phyloP scores from a whole-genome alignment of 352 stramenopile species.

The Pythium periplocum region DNA sequence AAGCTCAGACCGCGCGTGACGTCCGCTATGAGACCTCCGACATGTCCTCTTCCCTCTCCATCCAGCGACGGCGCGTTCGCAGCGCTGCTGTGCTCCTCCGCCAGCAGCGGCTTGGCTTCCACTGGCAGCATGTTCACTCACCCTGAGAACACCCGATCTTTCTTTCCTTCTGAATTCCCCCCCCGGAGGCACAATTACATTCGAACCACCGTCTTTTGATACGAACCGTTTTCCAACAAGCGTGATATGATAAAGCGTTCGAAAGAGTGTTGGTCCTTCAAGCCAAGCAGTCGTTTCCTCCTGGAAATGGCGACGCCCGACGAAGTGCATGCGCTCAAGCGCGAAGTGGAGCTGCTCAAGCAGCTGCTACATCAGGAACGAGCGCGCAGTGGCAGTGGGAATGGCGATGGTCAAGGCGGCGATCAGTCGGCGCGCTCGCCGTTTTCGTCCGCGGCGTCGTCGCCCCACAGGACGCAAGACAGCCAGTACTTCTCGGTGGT shows the following conservation, averaged over 20 bases:
- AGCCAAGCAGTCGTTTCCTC: too few species aligned
- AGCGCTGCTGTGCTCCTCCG: conserved; percentile 21
- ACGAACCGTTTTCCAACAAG: too few species aligned
- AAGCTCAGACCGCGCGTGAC: background rate
- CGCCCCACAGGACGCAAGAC: conserved; percentile 4
- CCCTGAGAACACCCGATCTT: background rate
- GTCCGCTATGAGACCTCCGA: background rate
- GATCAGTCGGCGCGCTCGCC: conserved; percentile 3
- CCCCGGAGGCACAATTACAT: too few species aligned
- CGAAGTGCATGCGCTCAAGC: conserved; percentile 44
- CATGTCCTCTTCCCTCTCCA: background rate
- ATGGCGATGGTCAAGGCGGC: background rate
- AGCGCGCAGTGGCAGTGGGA: conserved; percentile 2
- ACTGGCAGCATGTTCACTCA: conserved; percentile 17
- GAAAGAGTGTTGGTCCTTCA: too few species aligned
- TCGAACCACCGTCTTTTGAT: too few species aligned
- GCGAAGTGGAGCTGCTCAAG: conserved; percentile 46
- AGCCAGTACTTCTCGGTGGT: conserved; percentile 2
- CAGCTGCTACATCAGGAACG: conserved; percentile 36
- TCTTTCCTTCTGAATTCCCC: too few species aligned
- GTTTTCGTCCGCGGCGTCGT: conserved; percentile 10
- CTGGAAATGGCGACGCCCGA: conserved; percentile 20
- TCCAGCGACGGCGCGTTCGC: conserved; percentile 2
- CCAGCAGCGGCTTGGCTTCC: conserved; percentile 35
- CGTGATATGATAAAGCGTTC: too few species aligned